Conservation (phyloP, 2,329 filamentous ascomycete species). For the Exophiala aquamarina region DNA sequence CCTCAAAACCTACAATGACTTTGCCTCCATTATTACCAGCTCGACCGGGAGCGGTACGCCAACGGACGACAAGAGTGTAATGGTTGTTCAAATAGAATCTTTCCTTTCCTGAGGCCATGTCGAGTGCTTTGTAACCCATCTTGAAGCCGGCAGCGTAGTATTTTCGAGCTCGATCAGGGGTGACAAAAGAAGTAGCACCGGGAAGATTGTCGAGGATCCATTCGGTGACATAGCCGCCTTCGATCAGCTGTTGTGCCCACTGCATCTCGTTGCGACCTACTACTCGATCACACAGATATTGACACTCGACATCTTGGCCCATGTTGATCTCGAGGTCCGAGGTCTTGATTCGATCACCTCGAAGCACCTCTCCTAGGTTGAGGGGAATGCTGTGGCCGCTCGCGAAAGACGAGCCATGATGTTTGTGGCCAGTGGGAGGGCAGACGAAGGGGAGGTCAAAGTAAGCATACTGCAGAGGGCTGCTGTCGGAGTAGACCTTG, state of each 20-base stretch:
- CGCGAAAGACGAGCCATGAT: slow-evolving; percentile 66
- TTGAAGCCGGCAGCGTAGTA: slow-evolving; percentile 92
- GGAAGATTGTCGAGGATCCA: slow-evolving; percentile 94
- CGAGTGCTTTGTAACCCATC: slow-evolving; percentile 72
- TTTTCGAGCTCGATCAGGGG: slow-evolving; percentile 77
- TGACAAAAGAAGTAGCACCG: slow-evolving; percentile 84
- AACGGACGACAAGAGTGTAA: slow-evolving; percentile 78
- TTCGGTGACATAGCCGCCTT: slow-evolving; percentile 79
- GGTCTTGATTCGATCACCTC: slow-evolving; percentile 79
- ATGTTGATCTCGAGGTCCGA: slow-evolving; percentile 82
- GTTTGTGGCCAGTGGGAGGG: slow-evolving; percentile 68
- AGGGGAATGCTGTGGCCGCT: slow-evolving; percentile 76
- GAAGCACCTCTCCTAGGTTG: slow-evolving; percentile 83
- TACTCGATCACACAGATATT: slow-evolving; percentile 68
- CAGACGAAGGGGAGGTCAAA: slow-evolving; percentile 86
- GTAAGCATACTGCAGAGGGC: slow-evolving; percentile 88
- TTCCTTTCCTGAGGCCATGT: slow-evolving; percentile 58
- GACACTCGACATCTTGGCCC: slow-evolving; percentile 72
- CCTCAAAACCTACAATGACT: slow-evolving; percentile 84
- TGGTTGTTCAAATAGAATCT: slow-evolving; percentile 84
- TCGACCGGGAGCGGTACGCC: slow-evolving; percentile 68
- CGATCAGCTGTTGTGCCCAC: slow-evolving; percentile 70
- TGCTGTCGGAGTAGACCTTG: slow-evolving; percentile 87
- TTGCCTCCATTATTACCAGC: slow-evolving; percentile 71
- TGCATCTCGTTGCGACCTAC: slow-evolving; percentile 65